Base-by-base conservation (phyloP, 208 protist genomes). In the Wallacemonas sp. region DNA sequence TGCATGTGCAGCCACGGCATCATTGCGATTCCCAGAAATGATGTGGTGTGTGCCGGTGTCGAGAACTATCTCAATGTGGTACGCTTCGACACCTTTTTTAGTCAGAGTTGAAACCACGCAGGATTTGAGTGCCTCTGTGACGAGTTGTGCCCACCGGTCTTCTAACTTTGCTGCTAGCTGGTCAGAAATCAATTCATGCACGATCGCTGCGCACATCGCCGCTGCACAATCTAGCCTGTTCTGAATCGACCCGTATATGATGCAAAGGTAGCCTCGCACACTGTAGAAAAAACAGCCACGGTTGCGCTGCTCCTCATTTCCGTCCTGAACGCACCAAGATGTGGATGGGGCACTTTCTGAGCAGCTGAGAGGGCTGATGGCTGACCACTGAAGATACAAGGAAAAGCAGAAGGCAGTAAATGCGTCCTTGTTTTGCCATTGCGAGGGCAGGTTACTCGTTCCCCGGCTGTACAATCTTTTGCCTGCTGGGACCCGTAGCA, bases 401-500 rank as follows among this genome's bases (percentile, higher is more conserved):
- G 51, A 58, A 27, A 58, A 58, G n/a, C 51, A 58, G 19, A 58
- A 58, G 17, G 51, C 51, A 9, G 51, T 6, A 19, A 58, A 58
- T 19, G 51, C 51, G 28, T 58, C 51, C 28, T 33, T 39, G 22
- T 58, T 58, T 27, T 39, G 51, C 51, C 51, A 58, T 5, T 39
- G 51, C 15, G 4, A 2, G 17, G 51, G 51, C 19, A 58, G 51
- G 34, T 19, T n/a, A 15, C 47, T 33, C 24, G 47, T 33, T 34
- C 47, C 47, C 22, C n/a, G 47, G 22, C 47, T 55, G 26, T 36
- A 33, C 9, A 55, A 5, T 9, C 47, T 19, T 27, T 55, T 55
- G 47, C 47, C 47, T 5, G 47, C n/a, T 55, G 47, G 5, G 4
- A 11, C n/a, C 6, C 19, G 47, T n/a, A 55, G 47, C 4, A 31